Percentiles rank a stretch among this genome's conserved stretches.
Evolutionary conservation across 2,329 filamentous ascomycete species (phyloP).

Genomic region (Stachybotrys chartarum): DNA sequence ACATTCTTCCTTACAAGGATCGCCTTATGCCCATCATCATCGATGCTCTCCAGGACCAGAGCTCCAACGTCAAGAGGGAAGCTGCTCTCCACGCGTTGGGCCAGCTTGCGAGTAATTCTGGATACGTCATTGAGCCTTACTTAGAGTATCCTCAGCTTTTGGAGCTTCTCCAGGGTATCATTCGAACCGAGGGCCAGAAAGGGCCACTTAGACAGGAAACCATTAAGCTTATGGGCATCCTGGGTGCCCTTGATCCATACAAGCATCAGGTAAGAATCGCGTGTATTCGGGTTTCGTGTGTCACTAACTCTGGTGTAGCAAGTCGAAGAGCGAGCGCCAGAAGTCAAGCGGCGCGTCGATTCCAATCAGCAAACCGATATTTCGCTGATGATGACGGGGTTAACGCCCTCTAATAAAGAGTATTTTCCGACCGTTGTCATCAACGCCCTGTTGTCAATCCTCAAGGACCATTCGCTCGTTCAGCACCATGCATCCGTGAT

Average conservation of each 20-base stretch:
- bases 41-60: conserved; percentile 87
- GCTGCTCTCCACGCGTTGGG: conserved; percentile 86
- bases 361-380: conserved; percentile 76
- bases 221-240: conserved; percentile 91
- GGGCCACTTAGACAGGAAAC: conserved; percentile 85
- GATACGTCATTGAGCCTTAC: conserved; percentile 96
- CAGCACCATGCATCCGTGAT: conserved; percentile 92
- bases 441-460: conserved; percentile 84
- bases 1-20: conserved; percentile 88
- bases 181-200: conserved; percentile 80
- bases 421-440: conserved; percentile 98
- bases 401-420: conserved; percentile 94
- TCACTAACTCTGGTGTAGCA: conserved; percentile 38
- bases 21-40: conserved; percentile 93
- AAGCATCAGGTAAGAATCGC: conserved; percentile 63
- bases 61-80: conserved; percentile 82
- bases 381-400: conserved; percentile 93
- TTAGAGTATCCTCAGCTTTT: conserved; percentile 90
- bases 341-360: conserved; percentile 62
- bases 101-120: conserved; percentile 89
- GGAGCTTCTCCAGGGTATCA: conserved; percentile 87
- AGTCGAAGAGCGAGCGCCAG: conserved; percentile 82
- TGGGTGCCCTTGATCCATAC: conserved; percentile 92
- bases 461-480: conserved; percentile 82
- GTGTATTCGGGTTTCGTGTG: background rate